These are phyloP conservation scores for Magnolia changhungtana DNA, from an alignment of 164 flowering plant species.

Conservation along the genomic window DNA sequence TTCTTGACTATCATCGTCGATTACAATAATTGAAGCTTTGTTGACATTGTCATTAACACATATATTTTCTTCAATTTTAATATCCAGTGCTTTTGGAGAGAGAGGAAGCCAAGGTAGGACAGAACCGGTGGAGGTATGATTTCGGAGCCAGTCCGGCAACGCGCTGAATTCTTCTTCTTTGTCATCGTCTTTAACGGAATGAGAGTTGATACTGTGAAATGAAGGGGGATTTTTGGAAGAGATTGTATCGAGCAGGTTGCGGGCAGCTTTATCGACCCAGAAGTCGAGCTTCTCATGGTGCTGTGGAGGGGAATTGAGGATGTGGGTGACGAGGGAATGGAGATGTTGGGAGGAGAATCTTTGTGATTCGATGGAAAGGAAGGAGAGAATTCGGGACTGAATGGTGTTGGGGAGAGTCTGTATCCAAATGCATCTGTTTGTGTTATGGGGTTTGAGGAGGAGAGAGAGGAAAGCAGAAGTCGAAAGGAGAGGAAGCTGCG, in stretches of 20 bases:
- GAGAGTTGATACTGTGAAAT: neutral
- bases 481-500: slow-evolving; percentile 28
- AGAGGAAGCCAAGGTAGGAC: slow-evolving; percentile 77
- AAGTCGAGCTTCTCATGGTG: slow-evolving; percentile 35
- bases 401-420: slow-evolving; percentile 56
- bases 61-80: slow-evolving; percentile 3
- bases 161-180: slow-evolving; percentile 39
- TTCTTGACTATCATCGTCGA: slow-evolving; percentile 13
- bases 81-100: slow-evolving; percentile 28
- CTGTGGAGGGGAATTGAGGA: slow-evolving; percentile 29
- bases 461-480: slow-evolving; percentile 47
- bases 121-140: slow-evolving; percentile 13
- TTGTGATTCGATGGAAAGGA: slow-evolving; percentile 42
- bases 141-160: slow-evolving; percentile 55
- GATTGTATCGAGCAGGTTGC: slow-evolving; percentile 52
- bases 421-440: slow-evolving; percentile 52
- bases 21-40: slow-evolving; percentile 11
- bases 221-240: slow-evolving; percentile 14
- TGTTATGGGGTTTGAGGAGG: slow-evolving; percentile 39
- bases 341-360: slow-evolving; percentile 45
- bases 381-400: slow-evolving; percentile 62
- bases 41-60: slow-evolving; percentile 9
- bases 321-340: slow-evolving; percentile 32
- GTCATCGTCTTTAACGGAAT: neutral
- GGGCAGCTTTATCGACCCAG: slow-evolving; percentile 75